A percentile compares a stretch with the other conserved stretches of the same genome.
These are phyloP conservation scores for Gliomastix tumulicola DNA, from an alignment of 2,329 filamentous ascomycete genomes.

Conservation along the genomic window DNA sequence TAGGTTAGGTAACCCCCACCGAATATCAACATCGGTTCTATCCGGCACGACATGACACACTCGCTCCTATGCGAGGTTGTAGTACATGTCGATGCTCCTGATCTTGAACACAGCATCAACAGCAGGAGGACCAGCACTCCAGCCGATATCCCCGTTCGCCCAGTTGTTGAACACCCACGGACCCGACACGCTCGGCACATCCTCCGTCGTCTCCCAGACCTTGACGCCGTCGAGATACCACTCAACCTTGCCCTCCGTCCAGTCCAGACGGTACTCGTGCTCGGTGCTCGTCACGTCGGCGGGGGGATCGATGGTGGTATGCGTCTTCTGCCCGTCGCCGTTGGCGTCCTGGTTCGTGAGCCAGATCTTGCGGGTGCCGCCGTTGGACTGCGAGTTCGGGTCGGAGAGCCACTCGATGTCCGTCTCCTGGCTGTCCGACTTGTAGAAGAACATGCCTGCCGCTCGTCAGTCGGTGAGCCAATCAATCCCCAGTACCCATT, in stretches of 20 bases:
- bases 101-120: conserved; percentile 18
- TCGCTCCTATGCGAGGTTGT: conserved; percentile 13
- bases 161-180: conserved; percentile 22
- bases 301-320: conserved; percentile 4
- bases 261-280: conserved; percentile 22
- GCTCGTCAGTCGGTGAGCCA: background rate
- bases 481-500: background rate
- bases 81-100: conserved; percentile 20
- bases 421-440: conserved; percentile 16
- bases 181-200: conserved; percentile 11
- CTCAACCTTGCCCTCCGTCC: conserved; percentile 13
- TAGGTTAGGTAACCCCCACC: no score
- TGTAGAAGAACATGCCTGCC: conserved; percentile 21
- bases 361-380: conserved; percentile 16
- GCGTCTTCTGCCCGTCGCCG: conserved; percentile 4
- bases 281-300: conserved; percentile 15
- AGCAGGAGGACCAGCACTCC: conserved; percentile 18
- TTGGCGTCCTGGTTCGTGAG: conserved; percentile 20
- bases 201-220: conserved; percentile 14
- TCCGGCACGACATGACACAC: no score
- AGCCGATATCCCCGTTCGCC: conserved; percentile 19
- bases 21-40: no score
- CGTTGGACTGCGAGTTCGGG: conserved; percentile 14
- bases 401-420: conserved; percentile 25
- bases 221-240: conserved; percentile 18